Base-by-base conservation (phyloP, 257 asterid species). In the Linderniella brevidens region DNA sequence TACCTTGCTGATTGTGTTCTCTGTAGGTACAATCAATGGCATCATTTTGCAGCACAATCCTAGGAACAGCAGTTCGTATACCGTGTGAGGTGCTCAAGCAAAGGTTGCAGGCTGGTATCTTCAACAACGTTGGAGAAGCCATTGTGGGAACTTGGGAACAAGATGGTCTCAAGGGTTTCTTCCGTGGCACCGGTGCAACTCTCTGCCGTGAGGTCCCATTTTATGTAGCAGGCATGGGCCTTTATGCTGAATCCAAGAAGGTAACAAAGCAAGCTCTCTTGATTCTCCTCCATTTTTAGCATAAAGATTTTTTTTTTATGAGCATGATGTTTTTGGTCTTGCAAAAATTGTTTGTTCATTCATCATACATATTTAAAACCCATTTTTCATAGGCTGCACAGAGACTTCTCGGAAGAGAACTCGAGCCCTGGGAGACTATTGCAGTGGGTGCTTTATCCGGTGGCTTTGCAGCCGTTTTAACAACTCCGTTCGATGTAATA, bases 171-270 rank as follows among this genome's bases (percentile, higher is more conserved):
- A 66, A 61, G 59, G 97, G 95, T 0, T 87, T 87, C 56, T 87
- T 87, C 66, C 97, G 97, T 58, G 97, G 97, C 67, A 87, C 95
- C 19, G 95, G 93, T 55, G 95, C 92, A 13, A 87, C 97, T 48
- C 92, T 87, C 45, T 82, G 68, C 56, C 86, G 97, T 12, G 97
- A 87, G 68, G 76, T 87, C 52, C 97, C 97, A 7, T 87, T 87
- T 63, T 87, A 87, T 49, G 97, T 87, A 52, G 86, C 82, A 3
- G 97, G 97, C 74, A 83, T 83, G 97, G 87, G 92, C 53, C 82
- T 87, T 47, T 87, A 87, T 75, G 97, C 86, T 15, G 93, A 87
- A 69, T 87, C 97, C 54, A 87, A 87, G 70, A 87, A 87, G 88
- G 97, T 87, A 60, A 44, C 10, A 48, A 4, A 50, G 42, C 17